Evolutionary conservation across 129 eudicot species (phyloP).

Genomic region (Oenanthe sinensis): DNA sequence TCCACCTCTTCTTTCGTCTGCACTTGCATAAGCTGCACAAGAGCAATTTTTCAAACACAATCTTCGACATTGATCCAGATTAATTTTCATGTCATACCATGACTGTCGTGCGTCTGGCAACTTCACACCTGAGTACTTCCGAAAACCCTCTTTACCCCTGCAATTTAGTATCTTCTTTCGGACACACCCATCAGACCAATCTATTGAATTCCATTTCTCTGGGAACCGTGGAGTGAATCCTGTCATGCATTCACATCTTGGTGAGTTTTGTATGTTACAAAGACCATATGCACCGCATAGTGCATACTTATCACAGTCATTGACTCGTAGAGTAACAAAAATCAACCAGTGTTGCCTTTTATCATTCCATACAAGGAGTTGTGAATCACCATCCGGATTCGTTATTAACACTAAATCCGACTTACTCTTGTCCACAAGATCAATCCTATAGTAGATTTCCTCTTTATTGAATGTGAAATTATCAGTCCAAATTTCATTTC

Average conservation of each 20-base stretch:
- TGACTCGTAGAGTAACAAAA: neutral
- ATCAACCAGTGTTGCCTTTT: neutral
- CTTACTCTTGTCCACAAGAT: neutral
- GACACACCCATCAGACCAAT: constrained; percentile 13
- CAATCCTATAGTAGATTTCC: neutral
- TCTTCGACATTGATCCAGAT: neutral
- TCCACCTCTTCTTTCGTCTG: neutral
- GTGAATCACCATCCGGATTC: neutral
- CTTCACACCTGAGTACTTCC: neutral
- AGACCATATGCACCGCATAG: constrained; percentile 14
- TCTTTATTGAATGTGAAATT: neutral
- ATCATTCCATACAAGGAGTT: neutral
- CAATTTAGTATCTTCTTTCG: neutral
- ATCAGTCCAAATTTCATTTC: too few relatives aligned
- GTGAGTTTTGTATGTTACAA: neutral
- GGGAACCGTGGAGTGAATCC: neutral
- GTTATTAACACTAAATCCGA: neutral
- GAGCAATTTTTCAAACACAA: constrained; percentile 14
- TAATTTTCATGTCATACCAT: neutral
- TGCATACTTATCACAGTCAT: neutral
- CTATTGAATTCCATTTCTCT: neutral
- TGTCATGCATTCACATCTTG: neutral
- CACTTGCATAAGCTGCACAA: constrained; percentile 7
- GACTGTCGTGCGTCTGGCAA: constrained; percentile 8
- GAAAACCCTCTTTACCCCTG: neutral